Evolutionary conservation across 2,329 filamentous ascomycete species (phyloP).

Genomic region (Xylaria sp.): DNA sequence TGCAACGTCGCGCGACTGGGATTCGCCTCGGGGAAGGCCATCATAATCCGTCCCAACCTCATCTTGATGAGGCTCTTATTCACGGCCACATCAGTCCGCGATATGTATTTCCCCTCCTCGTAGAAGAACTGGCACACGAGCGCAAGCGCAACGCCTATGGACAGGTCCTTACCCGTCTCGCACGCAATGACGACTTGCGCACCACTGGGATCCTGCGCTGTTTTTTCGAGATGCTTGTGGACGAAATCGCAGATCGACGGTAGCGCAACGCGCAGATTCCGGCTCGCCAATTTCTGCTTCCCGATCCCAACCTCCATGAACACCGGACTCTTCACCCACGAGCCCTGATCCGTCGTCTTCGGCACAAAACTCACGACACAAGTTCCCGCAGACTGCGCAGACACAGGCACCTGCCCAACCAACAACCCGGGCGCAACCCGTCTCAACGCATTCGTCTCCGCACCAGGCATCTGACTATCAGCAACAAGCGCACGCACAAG

Average conservation of each 20-base stretch:
- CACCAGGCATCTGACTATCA: not conserved
- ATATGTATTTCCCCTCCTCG: constrained; percentile 47
- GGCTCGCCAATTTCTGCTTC: constrained; percentile 67
- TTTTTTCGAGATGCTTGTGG: constrained; percentile 32
- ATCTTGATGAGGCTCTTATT: constrained; percentile 74
- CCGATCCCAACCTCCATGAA: constrained; percentile 58
- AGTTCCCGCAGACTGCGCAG: constrained; percentile 15
- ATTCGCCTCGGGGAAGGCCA: constrained; percentile 70
- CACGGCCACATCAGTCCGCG: constrained; percentile 34
- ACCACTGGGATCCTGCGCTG: not conserved
- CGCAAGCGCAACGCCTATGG: constrained; percentile 70
- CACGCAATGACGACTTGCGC: constrained; percentile 57
- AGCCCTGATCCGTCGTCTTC: constrained; percentile 40
- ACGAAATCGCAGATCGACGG: constrained; percentile 56
- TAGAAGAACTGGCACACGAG: constrained; percentile 69
- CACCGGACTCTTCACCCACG: constrained; percentile 35
- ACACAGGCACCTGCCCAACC: constrained; percentile 23
- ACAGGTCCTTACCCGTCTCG: constrained; percentile 71
- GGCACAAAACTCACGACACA: constrained; percentile 43
- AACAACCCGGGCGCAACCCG: constrained; percentile 34
- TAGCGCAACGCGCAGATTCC: constrained; percentile 71
- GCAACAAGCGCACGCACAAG: constrained; percentile 45
- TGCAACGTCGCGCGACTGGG: constrained; percentile 81
- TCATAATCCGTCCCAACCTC: constrained; percentile 76
- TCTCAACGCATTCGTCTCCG: not conserved